These are phyloP conservation scores for Cutaneotrichosporon mucoides DNA, from an alignment of 1,284 basidiomycete species.

Conservation along the genomic window DNA sequence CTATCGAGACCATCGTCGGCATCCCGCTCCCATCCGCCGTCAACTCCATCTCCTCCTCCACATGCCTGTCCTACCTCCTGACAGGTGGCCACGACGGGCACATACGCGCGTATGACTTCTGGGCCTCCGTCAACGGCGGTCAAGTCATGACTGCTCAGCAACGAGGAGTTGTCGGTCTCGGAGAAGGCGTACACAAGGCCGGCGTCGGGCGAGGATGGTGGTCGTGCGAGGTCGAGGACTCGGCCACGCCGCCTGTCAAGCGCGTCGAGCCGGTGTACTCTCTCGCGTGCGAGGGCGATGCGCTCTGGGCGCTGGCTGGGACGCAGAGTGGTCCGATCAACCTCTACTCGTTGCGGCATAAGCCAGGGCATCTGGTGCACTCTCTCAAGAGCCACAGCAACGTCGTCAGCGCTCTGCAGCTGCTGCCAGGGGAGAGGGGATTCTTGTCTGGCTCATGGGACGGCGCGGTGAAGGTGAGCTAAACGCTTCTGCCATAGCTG, in stretches of 20 bases:
- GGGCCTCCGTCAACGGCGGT: conserved; percentile 79
- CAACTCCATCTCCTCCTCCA: conserved; percentile 74
- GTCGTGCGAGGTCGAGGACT: conserved; percentile 52
- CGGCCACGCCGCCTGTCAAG: conserved; percentile 9
- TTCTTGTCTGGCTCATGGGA: conserved; percentile 95
- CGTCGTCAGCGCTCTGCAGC: conserved; percentile 77
- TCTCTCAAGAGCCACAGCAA: conserved; percentile 67
- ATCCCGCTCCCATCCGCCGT: conserved; percentile 84
- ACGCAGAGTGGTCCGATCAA: conserved; percentile 82
- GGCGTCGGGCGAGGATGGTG: conserved; percentile 87
- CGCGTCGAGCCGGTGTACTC: conserved; percentile 72
- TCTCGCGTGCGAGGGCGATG: conserved; percentile 81
- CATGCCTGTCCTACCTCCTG: conserved; percentile 83
- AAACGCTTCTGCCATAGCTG: neutral
- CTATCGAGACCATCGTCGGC: conserved; percentile 86
- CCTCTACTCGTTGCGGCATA: conserved; percentile 86
- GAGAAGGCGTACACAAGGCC: conserved; percentile 86
- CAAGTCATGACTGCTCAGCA: conserved; percentile 85
- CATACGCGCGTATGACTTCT: conserved; percentile 88
- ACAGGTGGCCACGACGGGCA: conserved; percentile 93
- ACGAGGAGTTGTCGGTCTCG: conserved; percentile 78
- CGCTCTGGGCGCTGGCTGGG: conserved; percentile 81
- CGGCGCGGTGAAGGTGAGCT: conserved; percentile 74
- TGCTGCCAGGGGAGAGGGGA: conserved; percentile 75
- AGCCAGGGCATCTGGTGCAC: conserved; percentile 75